Percentiles rank a stretch among this genome's conserved stretches.
Conservation (phyloP, 1,284 basidiomycete genomes). For the Paramarasmius palmivorus region DNA sequence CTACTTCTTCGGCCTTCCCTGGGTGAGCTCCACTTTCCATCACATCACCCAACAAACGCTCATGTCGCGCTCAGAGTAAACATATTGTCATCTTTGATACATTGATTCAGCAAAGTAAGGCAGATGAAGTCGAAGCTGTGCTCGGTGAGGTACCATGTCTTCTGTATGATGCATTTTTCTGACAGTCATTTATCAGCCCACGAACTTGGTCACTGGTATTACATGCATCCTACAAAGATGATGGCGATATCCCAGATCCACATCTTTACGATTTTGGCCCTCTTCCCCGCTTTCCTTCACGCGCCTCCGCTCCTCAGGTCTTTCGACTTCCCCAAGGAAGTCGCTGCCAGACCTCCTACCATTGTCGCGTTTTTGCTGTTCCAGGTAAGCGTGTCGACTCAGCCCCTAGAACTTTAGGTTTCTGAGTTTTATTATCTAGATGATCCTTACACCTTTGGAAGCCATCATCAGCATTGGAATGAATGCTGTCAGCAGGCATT, state of each 20-base stretch:
- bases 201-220: slow-evolving; percentile 96
- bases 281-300: slow-evolving; percentile 92
- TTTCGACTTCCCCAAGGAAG: slow-evolving; percentile 80
- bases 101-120: slow-evolving; percentile 85
- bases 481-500: slow-evolving; percentile 80
- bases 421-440: slow-evolving; percentile 37
- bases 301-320: slow-evolving; percentile 82
- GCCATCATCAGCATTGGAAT: slow-evolving; percentile 75
- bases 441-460: slow-evolving; percentile 84
- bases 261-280: slow-evolving; percentile 81
- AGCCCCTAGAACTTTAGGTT: not conserved
- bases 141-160: slow-evolving; percentile 38
- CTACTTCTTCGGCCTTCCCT: slow-evolving; percentile 92
- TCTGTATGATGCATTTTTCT: not conserved
- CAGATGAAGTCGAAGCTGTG: slow-evolving; percentile 91
- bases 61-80: slow-evolving; percentile 54
- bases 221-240: slow-evolving; percentile 87
- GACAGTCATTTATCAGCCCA: slow-evolving; percentile 53
- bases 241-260: slow-evolving; percentile 86
- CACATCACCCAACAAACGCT: no score
- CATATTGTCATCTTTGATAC: slow-evolving; percentile 99
- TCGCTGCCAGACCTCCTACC: slow-evolving; percentile 74
- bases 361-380: slow-evolving; percentile 90
- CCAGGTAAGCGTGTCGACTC: slow-evolving; percentile 47
- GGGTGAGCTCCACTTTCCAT: slow-evolving; percentile 50